Conservation (phyloP, 306 rosid genomes). For the Elaeagnus macrophylla region DNA sequence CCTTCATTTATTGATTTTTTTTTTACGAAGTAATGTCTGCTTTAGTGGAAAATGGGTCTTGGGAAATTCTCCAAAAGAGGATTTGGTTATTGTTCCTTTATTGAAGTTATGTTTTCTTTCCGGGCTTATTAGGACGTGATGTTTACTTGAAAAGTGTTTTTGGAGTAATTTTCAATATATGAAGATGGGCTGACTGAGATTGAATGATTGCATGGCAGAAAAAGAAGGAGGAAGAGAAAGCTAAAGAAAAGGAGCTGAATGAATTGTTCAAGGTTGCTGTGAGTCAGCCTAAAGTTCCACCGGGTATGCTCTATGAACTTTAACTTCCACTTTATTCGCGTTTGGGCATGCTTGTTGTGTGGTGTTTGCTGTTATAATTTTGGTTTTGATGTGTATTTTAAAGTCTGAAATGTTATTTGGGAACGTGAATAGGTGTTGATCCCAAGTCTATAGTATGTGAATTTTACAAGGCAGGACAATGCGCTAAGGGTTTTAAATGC, state of each 20-base stretch:
- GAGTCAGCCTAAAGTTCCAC: conserved; percentile 87
- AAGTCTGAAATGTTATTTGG: conserved; percentile 15
- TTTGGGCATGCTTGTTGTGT: neutral
- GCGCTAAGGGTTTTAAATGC: conserved; percentile 94
- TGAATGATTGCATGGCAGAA: conserved; percentile 38
- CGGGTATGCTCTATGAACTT: conserved; percentile 42
- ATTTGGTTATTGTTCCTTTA: neutral
- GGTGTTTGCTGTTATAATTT: neutral
- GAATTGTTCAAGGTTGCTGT: conserved; percentile 87
- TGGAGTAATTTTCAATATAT: neutral
- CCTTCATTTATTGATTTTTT: neutral
- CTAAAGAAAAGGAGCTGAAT: conserved; percentile 86
- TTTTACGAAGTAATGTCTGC: neutral
- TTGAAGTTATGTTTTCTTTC: neutral
- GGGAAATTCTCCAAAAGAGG: neutral
- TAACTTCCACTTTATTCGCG: neutral
- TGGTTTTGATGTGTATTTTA: conserved; percentile 4
- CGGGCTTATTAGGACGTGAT: neutral
- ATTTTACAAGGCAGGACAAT: conserved; percentile 84
- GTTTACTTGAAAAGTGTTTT: neutral
- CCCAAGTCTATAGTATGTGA: conserved; percentile 94
- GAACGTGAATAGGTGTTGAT: conserved; percentile 73
- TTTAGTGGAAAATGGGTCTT: conserved; percentile 4
- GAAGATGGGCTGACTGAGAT: conserved; percentile 1
- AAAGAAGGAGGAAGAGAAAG: conserved; percentile 95